phyloP scores from a whole-genome alignment of 2,329 filamentous ascomycete species.

The Aspergillus latus region DNA sequence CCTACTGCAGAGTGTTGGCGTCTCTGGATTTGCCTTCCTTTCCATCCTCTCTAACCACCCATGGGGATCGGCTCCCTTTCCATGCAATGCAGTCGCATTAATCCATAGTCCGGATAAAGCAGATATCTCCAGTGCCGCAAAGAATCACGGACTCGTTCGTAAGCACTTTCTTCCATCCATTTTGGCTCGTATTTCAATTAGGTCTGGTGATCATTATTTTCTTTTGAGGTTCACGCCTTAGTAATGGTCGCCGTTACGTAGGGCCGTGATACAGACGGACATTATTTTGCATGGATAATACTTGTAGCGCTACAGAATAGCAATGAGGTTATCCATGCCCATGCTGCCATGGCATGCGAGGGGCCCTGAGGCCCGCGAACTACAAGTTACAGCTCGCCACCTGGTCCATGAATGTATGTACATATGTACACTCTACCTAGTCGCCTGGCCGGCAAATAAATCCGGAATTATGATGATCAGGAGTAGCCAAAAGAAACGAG shows the following conservation, averaged over 20 bases:
- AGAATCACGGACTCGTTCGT: too few relatives aligned
- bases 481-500: neutral
- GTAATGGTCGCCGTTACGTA: neutral
- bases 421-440: neutral
- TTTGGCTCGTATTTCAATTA: neutral
- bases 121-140: too few relatives aligned
- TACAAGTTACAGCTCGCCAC: neutral
- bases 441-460: neutral
- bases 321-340: neutral
- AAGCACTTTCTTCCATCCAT: neutral
- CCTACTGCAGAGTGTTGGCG: neutral
- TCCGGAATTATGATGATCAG: neutral
- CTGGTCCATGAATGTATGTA: neutral
- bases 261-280: neutral
- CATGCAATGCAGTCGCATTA: neutral
- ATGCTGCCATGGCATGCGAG: neutral
- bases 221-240: neutral
- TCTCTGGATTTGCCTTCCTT: constrained; percentile 9
- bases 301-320: neutral
- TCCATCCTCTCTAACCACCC: constrained; percentile 3
- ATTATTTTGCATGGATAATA: neutral
- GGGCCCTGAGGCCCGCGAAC: neutral
- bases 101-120: too few relatives aligned
- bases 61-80: neutral
- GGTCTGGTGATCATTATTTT: neutral